Conservation (phyloP, 1,284 basidiomycete genomes). For the Fistulinella cinereoalba region DNA sequence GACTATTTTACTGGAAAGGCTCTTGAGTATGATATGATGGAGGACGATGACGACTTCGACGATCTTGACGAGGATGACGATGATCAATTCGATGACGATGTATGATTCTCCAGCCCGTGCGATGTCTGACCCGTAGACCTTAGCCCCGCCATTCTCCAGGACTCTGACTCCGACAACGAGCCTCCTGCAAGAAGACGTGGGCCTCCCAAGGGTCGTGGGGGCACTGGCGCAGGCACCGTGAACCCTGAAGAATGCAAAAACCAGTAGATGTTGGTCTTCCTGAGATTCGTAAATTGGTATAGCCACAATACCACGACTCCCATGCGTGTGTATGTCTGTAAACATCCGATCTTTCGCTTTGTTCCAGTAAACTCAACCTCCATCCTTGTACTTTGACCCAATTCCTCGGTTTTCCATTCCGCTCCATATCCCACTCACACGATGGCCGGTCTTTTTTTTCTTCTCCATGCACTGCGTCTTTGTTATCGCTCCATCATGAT, state of each 20-base stretch:
- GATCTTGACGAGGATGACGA: slow-evolving; percentile 61
- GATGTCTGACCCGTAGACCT: slow-evolving; percentile 18
- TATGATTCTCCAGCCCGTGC: slow-evolving; percentile 33
- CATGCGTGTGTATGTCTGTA: slow-evolving; percentile 9
- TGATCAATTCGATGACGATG: slow-evolving; percentile 55
- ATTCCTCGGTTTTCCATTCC: background rate
- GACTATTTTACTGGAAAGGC: slow-evolving; percentile 98
- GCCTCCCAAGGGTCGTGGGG: slow-evolving; percentile 54
- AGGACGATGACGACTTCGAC: slow-evolving; percentile 68
- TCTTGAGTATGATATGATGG: slow-evolving; percentile 81
- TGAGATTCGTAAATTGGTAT: slow-evolving; percentile 11
- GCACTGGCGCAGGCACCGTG: slow-evolving; percentile 38
- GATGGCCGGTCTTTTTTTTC: background rate
- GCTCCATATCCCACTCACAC: slow-evolving; percentile 2
- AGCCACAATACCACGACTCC: slow-evolving; percentile 22
- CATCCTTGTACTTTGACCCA: slow-evolving; percentile 9
- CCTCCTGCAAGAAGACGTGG: slow-evolving; percentile 54
- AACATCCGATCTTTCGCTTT: slow-evolving; percentile 7
- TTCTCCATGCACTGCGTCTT: background rate
- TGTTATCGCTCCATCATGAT: background rate
- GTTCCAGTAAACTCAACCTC: slow-evolving; percentile 10
- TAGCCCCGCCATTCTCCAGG: slow-evolving; percentile 21
- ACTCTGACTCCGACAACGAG: slow-evolving; percentile 57
- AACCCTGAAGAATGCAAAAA: slow-evolving; percentile 86
- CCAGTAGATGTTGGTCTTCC: slow-evolving; percentile 50